Evolutionary conservation across 805 yeast species (phyloP).

Genomic region (Myxozyma udenii): DNA sequence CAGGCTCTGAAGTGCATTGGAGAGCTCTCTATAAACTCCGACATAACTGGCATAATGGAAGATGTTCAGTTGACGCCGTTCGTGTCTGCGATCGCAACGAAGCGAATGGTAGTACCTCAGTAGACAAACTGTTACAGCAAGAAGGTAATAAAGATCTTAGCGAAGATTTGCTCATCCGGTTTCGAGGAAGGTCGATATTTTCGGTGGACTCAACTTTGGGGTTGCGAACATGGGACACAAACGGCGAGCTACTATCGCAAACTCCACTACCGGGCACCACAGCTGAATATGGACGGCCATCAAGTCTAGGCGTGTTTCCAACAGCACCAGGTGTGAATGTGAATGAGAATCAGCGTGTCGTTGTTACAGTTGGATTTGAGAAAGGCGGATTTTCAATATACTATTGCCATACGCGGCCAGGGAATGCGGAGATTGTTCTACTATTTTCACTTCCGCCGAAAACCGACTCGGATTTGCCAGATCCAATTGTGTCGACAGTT

Average conservation of each 20-base stretch:
- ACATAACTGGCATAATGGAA: constrained; percentile 25
- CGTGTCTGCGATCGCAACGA: constrained; percentile 1
- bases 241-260: constrained; percentile 4
- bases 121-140: no score
- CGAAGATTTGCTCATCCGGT: constrained; percentile 17
- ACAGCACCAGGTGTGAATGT: background rate
- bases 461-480: background rate
- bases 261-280: constrained; percentile 1
- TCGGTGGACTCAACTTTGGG: constrained; percentile 16
- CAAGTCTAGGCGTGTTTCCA: background rate
- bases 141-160: no score
- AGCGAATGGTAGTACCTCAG: no score
- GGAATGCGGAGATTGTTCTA: background rate
- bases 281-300: background rate
- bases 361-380: constrained; percentile 12
- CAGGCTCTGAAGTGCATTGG: constrained; percentile 10
- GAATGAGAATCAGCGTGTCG: constrained; percentile 1
- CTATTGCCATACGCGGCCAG: background rate
- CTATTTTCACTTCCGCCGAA: constrained; percentile 6
- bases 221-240: constrained; percentile 13
- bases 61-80: constrained; percentile 18
- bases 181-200: constrained; percentile 11
- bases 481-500: constrained; percentile 6
- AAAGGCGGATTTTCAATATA: constrained; percentile 19
- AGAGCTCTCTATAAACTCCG: constrained; percentile 15